phyloP scores from a whole-genome alignment of 2,329 filamentous ascomycete species.

The Aspergillus fijiensis region DNA sequence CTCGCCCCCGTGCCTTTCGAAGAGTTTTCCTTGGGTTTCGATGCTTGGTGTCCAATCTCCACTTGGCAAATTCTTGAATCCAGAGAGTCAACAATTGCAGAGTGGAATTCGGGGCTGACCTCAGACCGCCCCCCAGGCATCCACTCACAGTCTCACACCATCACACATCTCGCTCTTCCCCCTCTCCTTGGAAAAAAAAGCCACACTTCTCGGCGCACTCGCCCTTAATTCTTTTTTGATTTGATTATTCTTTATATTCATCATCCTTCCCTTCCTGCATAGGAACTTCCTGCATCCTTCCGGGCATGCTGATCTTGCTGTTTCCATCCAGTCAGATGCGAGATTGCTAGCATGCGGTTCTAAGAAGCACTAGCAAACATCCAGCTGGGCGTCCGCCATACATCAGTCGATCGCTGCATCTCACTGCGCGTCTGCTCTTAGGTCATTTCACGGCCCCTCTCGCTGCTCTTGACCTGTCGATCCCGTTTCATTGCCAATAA shows the following conservation, averaged over 20 bases:
- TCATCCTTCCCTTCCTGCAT: constrained; percentile 8
- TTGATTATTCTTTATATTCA: constrained; percentile 5
- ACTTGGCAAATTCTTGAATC: constrained; percentile 1
- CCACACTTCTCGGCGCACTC: not conserved
- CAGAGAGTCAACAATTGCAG: not conserved
- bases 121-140: constrained; percentile 18
- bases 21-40: constrained; percentile 14
- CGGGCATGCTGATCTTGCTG: constrained; percentile 13
- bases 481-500: constrained; percentile 2
- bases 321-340: constrained; percentile 22
- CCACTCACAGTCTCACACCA: constrained; percentile 1
- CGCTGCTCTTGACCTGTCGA: not conserved
- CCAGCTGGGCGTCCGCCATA: constrained; percentile 15
- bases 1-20: constrained; percentile 13
- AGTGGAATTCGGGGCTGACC: constrained; percentile 11
- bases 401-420: constrained; percentile 15
- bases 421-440: not conserved
- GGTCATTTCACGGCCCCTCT: constrained; percentile 7
- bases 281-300: constrained; percentile 5
- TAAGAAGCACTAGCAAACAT: constrained; percentile 18
- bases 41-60: constrained; percentile 3
- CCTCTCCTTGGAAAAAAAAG: not conserved
- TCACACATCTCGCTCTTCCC: constrained; percentile 2
- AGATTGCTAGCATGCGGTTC: constrained; percentile 22
- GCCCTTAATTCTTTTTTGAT: not conserved